A percentile compares a stretch with the other conserved stretches of the same genome.
phyloP scores from a whole-genome alignment of 768 basidiomycete species.

The Lactifluus rugatus region DNA sequence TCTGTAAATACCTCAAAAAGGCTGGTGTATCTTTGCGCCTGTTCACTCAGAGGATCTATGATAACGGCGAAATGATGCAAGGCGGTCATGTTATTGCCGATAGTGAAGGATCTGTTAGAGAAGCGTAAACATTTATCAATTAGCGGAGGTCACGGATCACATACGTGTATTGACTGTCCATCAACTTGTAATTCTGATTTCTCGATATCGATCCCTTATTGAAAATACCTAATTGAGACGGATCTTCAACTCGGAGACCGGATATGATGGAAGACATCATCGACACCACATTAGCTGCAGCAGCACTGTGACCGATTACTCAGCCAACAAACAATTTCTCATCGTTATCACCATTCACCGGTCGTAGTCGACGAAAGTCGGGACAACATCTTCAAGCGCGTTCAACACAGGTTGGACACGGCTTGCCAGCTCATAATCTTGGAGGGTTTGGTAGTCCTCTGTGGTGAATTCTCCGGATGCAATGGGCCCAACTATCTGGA shows the following conservation, averaged over 20 bases:
- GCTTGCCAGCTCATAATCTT: slow-evolving; percentile 63
- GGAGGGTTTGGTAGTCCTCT: slow-evolving; percentile 65
- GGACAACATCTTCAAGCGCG: slow-evolving; percentile 50
- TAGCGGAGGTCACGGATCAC: slow-evolving; percentile 21
- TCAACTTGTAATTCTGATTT: slow-evolving; percentile 45
- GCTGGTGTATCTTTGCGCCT: slow-evolving; percentile 79
- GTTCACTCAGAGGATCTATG: slow-evolving; percentile 77
- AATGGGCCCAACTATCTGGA: slow-evolving; percentile 72
- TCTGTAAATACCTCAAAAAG: slow-evolving; percentile 50
- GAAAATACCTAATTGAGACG: slow-evolving; percentile 62
- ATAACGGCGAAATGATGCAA: slow-evolving; percentile 61
- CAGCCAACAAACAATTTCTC: background rate
- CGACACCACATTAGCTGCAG: slow-evolving; percentile 50
- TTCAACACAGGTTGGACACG: slow-evolving; percentile 59
- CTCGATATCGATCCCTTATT: slow-evolving; percentile 54
- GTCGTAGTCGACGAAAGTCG: slow-evolving; percentile 10
- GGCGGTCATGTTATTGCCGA: slow-evolving; percentile 61
- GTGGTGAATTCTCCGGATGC: slow-evolving; percentile 45
- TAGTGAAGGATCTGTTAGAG: slow-evolving; percentile 46
- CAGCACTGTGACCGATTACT: slow-evolving; percentile 31
- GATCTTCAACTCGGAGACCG: slow-evolving; percentile 60
- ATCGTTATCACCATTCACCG: background rate
- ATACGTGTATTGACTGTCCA: slow-evolving; percentile 60
- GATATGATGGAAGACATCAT: slow-evolving; percentile 65
- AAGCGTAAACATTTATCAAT: slow-evolving; percentile 10